Base-by-base conservation (phyloP, 108 stramenopile species). In the Cyclostephanos tholiformis region DNA sequence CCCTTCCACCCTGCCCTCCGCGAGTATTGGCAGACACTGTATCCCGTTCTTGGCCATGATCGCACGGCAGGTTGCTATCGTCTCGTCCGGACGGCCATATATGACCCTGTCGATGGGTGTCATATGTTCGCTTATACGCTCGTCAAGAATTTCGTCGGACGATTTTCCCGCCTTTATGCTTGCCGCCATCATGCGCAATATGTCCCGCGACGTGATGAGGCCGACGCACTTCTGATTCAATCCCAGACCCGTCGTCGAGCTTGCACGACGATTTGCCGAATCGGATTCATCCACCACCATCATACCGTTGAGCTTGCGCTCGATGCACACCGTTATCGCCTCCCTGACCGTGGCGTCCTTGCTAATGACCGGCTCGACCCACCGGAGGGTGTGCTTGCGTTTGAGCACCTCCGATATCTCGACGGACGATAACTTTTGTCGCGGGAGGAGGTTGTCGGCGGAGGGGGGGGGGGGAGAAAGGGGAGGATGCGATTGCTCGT, bases 1-100 rank as follows among this genome's bases (percentile, higher is more conserved):
- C 8, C 97, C 97, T 82, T 92, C 89, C 4, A 98, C 94, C 57
- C 86, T 76, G 0, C 92, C 89, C 35, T 90, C 80, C 16, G 74
- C 72, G 12, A 98, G 61, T 35, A 98, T 95, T 0, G 97, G 97
- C 26, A 97, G 80, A 68, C 94, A 95, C 71, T 97, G 92, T 27
- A 98, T 93, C 22, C 91, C 88, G 32, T 91, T 52, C 46, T 95
- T 93, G 12, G 88, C 88, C 94, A 97, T 97, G 69, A 97, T 85
- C 9, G 87, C 85, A 44, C 94, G 85, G 67, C 89, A 92, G 83
- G 83, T 86, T n/a, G 91, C 91, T 35, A 95, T 86, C 1, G 91
- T 92, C 79, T 95, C 94, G 8, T 92, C 83, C 9, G 94, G 94
- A 13, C 91, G 62, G 11, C 74, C 91, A 61, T 89, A 95, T 70